Conservation (phyloP, 768 basidiomycete species). For the Holtermannia corniformis region DNA sequence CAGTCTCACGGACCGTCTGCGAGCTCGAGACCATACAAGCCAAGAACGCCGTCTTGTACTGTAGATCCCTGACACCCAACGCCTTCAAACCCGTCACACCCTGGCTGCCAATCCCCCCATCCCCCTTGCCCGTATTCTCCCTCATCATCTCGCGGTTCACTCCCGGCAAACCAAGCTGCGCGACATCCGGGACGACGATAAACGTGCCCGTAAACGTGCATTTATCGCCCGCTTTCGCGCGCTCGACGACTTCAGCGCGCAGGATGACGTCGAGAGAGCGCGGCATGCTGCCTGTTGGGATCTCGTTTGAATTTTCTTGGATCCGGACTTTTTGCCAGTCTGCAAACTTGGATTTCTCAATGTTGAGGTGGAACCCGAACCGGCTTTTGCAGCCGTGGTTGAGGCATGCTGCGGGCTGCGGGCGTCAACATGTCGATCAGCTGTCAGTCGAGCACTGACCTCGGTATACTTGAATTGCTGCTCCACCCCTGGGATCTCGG, state of each 20-base stretch:
- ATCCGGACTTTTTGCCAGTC: slow-evolving; percentile 99
- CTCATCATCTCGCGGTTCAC: slow-evolving; percentile 88
- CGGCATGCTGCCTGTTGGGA: slow-evolving; percentile 97
- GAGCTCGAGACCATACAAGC: slow-evolving; percentile 80
- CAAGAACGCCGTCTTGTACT: slow-evolving; percentile 97
- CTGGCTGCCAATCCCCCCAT: slow-evolving; percentile 48
- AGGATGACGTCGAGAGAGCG: slow-evolving; percentile 84
- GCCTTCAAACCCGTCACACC: slow-evolving; percentile 93
- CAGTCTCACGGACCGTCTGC: background rate
- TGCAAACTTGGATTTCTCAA: slow-evolving; percentile 91
- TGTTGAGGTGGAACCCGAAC: slow-evolving; percentile 80
- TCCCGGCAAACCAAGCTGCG: slow-evolving; percentile 87
- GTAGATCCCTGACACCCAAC: slow-evolving; percentile 85
- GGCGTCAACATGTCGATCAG: background rate
- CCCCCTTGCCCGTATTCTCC: slow-evolving; percentile 58
- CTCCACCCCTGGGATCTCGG: slow-evolving; percentile 81
- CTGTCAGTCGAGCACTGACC: slow-evolving; percentile 45
- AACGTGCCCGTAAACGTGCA: slow-evolving; percentile 97
- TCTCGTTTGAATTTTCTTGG: slow-evolving; percentile 97
- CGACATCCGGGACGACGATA: slow-evolving; percentile 96
- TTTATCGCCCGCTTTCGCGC: slow-evolving; percentile 98
- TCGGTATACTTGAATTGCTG: slow-evolving; percentile 99
- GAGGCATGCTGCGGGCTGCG: slow-evolving; percentile 87
- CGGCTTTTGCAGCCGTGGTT: slow-evolving; percentile 92
- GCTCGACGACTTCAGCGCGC: slow-evolving; percentile 88